phyloP scores from a whole-genome alignment of 2,329 filamentous ascomycete genomes.

The Cryphonectria japonica region DNA sequence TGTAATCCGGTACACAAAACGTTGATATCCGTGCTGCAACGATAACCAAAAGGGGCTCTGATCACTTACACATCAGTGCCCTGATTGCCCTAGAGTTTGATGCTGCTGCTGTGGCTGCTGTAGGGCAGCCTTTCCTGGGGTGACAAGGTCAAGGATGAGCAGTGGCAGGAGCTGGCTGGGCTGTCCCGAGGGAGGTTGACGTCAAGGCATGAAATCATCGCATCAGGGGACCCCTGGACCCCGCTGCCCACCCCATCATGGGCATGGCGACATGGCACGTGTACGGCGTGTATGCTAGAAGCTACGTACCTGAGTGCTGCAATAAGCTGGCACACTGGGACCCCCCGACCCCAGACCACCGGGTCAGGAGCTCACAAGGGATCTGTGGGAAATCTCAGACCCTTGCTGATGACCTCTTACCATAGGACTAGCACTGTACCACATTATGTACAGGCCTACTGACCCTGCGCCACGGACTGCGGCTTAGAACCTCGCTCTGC shows the following conservation, averaged over 20 bases:
- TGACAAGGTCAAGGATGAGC: background rate
- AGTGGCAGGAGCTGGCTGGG: background rate
- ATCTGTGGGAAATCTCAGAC: background rate
- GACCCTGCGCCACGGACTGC: background rate
- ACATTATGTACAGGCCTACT: background rate
- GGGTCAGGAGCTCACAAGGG: background rate
- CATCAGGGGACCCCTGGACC: background rate
- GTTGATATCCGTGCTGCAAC: background rate
- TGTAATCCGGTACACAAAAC: too few relatives aligned
- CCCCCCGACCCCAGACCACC: background rate
- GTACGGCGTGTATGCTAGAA: background rate
- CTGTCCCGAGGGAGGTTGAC: constrained; percentile 4
- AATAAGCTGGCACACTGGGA: background rate
- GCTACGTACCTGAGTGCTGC: background rate
- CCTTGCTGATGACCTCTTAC: background rate
- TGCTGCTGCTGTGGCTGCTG: background rate
- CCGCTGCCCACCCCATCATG: background rate
- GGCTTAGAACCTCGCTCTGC: background rate
- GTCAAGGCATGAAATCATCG: constrained; percentile 8
- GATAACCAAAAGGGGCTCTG: background rate
- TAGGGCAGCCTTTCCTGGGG: background rate
- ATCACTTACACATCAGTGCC: background rate
- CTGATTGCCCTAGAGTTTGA: too few relatives aligned
- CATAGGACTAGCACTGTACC: background rate
- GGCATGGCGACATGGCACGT: background rate